Evolutionary conservation across 495 filamentous ascomycete genomes (phyloP).

Genomic region (Pyronema omphalodes): DNA sequence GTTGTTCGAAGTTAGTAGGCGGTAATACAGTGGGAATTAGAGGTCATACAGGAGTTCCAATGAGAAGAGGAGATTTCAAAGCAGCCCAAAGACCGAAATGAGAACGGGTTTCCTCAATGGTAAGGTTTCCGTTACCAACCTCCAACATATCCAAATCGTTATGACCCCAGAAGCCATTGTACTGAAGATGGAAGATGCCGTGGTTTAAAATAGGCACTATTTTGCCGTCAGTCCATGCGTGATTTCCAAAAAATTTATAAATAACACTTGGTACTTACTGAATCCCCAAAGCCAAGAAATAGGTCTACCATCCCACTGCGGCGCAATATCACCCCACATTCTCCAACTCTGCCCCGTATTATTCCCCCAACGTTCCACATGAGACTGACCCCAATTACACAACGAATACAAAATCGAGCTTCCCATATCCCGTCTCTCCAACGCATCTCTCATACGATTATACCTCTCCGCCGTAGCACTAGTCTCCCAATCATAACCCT

Average conservation of each 20-base stretch:
- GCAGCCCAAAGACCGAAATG: constrained; percentile 39
- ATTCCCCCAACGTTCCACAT: constrained; percentile 35
- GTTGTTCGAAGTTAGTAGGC: background rate
- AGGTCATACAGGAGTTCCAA: constrained; percentile 28
- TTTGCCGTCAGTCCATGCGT: background rate
- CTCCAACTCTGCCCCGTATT: constrained; percentile 37
- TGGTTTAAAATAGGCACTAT: constrained; percentile 26
- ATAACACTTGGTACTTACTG: constrained; percentile 5
- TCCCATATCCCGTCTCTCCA: constrained; percentile 28
- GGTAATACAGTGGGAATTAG: constrained; percentile 18
- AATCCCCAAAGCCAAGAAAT: constrained; percentile 10
- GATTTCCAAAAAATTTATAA: background rate
- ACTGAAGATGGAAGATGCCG: constrained; percentile 9
- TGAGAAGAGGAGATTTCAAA: constrained; percentile 40
- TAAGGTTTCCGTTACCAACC: constrained; percentile 41
- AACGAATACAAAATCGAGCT: constrained; percentile 45
- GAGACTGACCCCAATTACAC: constrained; percentile 43
- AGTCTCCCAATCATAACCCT: constrained; percentile 34
- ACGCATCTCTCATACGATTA: constrained; percentile 40
- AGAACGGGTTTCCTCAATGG: constrained; percentile 27
- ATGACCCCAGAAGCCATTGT: constrained; percentile 23
- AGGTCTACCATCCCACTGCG: constrained; percentile 4
- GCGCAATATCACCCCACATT: constrained; percentile 33
- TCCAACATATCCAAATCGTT: constrained; percentile 51
- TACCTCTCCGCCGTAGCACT: constrained; percentile 38